phyloP scores from a whole-genome alignment of 805 yeast species.

The Candida nitratophila region DNA sequence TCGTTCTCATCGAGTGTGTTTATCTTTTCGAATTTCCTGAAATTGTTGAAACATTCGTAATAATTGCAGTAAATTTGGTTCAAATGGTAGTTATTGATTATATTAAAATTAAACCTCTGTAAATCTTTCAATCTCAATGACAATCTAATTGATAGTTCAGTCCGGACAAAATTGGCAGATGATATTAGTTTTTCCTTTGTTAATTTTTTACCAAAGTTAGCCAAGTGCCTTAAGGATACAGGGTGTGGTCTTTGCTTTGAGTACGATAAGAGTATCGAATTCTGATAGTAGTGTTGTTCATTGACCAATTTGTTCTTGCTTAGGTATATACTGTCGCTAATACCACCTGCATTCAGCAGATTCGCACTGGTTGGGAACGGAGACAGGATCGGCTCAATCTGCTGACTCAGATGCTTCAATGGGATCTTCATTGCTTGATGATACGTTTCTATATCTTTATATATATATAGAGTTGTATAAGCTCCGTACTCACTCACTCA shows the following conservation, averaged over 20 bases:
- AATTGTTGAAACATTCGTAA: conserved; percentile 79
- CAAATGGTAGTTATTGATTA: conserved; percentile 79
- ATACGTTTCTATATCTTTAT: background rate
- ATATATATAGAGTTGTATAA: no score
- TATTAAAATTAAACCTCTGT: conserved; percentile 74
- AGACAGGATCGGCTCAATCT: background rate
- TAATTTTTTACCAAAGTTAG: conserved; percentile 77
- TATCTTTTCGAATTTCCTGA: conserved; percentile 67
- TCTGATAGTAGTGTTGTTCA: conserved; percentile 82
- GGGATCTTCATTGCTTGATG: background rate
- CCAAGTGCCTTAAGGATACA: conserved; percentile 81
- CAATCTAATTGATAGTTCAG: conserved; percentile 78
- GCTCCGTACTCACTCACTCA: no score
- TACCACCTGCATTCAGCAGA: background rate
- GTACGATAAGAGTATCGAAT: conserved; percentile 59
- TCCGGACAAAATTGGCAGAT: conserved; percentile 83
- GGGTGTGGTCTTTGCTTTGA: conserved; percentile 71
- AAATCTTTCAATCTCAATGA: conserved; percentile 74
- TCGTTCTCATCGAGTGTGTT: conserved; percentile 68
- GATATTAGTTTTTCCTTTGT: conserved; percentile 70
- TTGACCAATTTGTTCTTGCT: conserved; percentile 13
- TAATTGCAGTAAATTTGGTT: conserved; percentile 81
- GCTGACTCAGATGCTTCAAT: background rate
- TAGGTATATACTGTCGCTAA: background rate
- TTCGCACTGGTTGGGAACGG: background rate